Base-by-base conservation (phyloP, 441 rosid genomes). In the Populus hybrid region DNA sequence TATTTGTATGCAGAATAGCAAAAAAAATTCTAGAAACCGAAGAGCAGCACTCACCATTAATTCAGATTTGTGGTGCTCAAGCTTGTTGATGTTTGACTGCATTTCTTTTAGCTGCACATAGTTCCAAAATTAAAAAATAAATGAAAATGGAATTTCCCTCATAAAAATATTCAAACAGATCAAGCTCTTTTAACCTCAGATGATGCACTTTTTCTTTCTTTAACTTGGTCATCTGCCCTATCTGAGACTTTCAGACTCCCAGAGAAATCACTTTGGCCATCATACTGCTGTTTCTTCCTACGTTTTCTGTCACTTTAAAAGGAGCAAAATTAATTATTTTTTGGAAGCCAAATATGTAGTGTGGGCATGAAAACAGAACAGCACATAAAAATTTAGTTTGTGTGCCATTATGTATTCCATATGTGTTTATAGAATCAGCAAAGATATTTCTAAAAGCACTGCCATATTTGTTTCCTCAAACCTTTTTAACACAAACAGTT, bases 91-190 rank as follows among this genome's bases (percentile, higher is more conserved):
- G 78, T 90, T 91, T 73, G 79, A 72, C 79, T 77, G 81, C 76
- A 86, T 86, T 71, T 92, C 92, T 83, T 84, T 92, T 75, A 96
- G 83, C 99, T 96, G 92, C 75, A 82, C 34, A 78, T 69, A 67
- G 28, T 75, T 78, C 75, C 76, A 78, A 46, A 77, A 24, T 38
- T 14, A 36, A 9, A 38, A 18, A 74, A 75, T 26, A 5, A 36
- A 26, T 2, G n/a, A 66, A 16, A 70, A 68, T 24, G 12, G 26
- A 67, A 46, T 24, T 10, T 24, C 10, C 30, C 16, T 18, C 20
- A 26, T 10, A 50, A 30, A 40, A 40, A 69, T 61, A 71, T 18
- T 32, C 20, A 40, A 40, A 42, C 50, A 40, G n/a, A 23, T 34
- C 64, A 42, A 72, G 77, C 64, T 82, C 78, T 82, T 72, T 86